Evolutionary conservation across 495 filamentous ascomycete genomes (phyloP).

Genomic region (Neurospora sp.): DNA sequence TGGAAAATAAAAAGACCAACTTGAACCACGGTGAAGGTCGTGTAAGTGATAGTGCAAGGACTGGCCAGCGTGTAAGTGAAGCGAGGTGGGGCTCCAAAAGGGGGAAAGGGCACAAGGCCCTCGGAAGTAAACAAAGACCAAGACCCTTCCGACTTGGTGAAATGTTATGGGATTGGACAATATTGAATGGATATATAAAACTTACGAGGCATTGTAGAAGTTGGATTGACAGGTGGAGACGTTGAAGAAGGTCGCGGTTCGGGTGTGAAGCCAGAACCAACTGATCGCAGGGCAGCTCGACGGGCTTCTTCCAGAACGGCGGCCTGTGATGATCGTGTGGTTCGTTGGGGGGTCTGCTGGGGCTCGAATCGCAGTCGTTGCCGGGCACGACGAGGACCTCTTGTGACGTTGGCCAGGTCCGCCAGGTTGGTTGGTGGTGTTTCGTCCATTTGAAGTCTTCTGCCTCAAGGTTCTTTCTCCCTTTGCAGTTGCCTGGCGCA

Average conservation of each 20-base stretch:
- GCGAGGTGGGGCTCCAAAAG: not conserved
- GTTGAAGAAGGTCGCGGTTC: not conserved
- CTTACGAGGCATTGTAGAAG: not conserved
- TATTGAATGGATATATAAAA: not conserved
- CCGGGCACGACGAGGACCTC: constrained; percentile 11
- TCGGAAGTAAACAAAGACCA: not conserved
- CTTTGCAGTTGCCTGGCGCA: not conserved
- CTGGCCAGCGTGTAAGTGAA: not conserved
- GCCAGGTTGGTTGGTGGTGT: not conserved
- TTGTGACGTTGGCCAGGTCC: not conserved
- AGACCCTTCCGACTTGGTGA: not conserved
- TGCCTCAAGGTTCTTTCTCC: not conserved
- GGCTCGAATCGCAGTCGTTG: not conserved
- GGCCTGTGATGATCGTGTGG: not conserved
- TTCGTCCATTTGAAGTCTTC: not conserved
- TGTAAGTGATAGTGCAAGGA: not conserved
- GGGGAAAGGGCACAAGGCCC: not conserved
- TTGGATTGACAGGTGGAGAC: not conserved
- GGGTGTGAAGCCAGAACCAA: not conserved
- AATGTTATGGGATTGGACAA: not conserved
- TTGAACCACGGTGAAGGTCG: not conserved
- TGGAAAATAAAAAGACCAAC: not conserved
- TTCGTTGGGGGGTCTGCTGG: not conserved
- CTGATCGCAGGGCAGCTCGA: not conserved
- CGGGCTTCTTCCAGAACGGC: not conserved